Evolutionary conservation across 2,329 filamentous ascomycete species (phyloP).

Genomic region (Allantophomopsis lycopodina): DNA sequence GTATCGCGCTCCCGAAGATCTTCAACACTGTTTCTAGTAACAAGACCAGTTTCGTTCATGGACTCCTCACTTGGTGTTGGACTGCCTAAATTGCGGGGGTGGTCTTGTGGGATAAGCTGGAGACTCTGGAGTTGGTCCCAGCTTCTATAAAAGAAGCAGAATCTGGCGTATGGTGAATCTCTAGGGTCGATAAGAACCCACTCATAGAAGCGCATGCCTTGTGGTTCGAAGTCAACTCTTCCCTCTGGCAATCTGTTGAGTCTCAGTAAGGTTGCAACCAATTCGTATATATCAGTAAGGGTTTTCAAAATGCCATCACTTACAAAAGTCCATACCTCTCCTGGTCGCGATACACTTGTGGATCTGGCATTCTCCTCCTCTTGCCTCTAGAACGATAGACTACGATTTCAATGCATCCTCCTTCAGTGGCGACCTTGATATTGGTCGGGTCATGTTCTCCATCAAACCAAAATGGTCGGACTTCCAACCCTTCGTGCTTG

Average conservation of each 20-base stretch:
- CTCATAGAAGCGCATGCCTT: slow-evolving; percentile 35
- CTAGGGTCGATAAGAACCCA: slow-evolving; percentile 36
- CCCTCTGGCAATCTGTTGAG: too few species aligned
- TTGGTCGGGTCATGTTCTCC: slow-evolving; percentile 12
- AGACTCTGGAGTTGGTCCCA: slow-evolving; percentile 32
- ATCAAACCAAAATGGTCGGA: slow-evolving; percentile 34
- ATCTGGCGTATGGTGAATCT: slow-evolving; percentile 36
- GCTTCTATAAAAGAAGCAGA: slow-evolving; percentile 42
- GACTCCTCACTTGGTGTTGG: too few species aligned
- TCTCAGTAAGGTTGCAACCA: too few species aligned
- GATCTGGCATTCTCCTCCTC: slow-evolving; percentile 24
- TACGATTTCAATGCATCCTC: slow-evolving; percentile 38
- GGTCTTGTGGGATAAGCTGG: slow-evolving; percentile 24
- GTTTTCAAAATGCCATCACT: slow-evolving; percentile 37
- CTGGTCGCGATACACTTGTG: slow-evolving; percentile 30
- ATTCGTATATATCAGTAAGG: slow-evolving; percentile 13
- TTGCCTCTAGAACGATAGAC: slow-evolving; percentile 37
- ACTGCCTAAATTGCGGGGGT: slow-evolving; percentile 5
- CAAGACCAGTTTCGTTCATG: too few species aligned
- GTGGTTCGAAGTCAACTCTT: slow-evolving; percentile 3
- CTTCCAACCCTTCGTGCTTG: slow-evolving; percentile 26
- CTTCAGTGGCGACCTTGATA: slow-evolving; percentile 30
- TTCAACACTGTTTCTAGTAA: too few species aligned
- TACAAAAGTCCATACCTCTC: slow-evolving; percentile 34
- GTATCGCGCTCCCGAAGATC: too few species aligned